Base-by-base conservation (phyloP, 306 rosid species). In the Benincasa hispida region DNA sequence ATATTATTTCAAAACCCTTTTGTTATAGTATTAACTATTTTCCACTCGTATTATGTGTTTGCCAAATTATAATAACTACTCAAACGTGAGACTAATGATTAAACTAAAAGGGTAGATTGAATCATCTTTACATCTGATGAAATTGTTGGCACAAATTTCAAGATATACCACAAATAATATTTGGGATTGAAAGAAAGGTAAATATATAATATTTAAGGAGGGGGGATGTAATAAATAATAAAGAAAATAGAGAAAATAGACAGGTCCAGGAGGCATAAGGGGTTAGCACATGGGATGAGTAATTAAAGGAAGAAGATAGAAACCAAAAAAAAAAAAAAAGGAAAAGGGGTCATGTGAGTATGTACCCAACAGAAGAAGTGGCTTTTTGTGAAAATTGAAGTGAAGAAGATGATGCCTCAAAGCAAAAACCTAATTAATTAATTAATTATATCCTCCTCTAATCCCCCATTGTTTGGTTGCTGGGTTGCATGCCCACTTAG, bases 281-380 rank as follows among this genome's bases (percentile, higher is more conserved):
- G 34, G 56, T 69, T 69, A 69, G 75, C 75, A 69, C 75, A 69
- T 69, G 75, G 75, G 75, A 2, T 24, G 11, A 45, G 21, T 69
- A 45, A 69, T 45, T 69, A 69, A 68, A 6, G 21, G 45, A 69
- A 42, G 4, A 42, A 45, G 11, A 42, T 39, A 2, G 11, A 42
- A 42, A 10, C 0, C 0, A 11, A 10, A 12, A 12, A 11, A 42
- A 42, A 42, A 0, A 45, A 10, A 41, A 8, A 41, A 9, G 10
- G 2, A 41, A 1, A 10, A 10, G 7, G 7, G 13, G 73, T 21
- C 55, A 68, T 68, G 74, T 68, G 74, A n/a, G 42, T 67, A 35
- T 27, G 59, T 47, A 39, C 25, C 25, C 58, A 47, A 22, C 19
- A 69, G 12, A 5, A 37, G 48, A 19, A 39, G 57, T 69, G 57